Conservation (phyloP, 1,139 yeast species). For the Pichia sp. region DNA sequence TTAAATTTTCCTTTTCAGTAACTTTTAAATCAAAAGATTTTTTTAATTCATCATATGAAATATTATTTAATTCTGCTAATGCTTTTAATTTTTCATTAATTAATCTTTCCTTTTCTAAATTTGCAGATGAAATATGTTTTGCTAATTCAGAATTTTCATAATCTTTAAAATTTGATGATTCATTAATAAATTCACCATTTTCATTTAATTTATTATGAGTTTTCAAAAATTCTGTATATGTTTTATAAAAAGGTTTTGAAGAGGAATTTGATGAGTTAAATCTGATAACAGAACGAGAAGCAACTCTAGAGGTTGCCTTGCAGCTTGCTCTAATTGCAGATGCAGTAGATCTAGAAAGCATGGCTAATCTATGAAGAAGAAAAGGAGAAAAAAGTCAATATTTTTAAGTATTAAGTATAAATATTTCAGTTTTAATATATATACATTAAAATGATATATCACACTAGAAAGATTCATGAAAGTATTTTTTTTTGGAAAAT, state of each 20-base stretch:
- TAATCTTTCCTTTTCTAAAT: constrained; percentile 19
- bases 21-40: constrained; percentile 21
- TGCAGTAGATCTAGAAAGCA: constrained; percentile 14
- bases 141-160: constrained; percentile 21
- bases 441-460: too few species aligned
- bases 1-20: constrained; percentile 5
- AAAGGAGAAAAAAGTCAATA: too few species aligned
- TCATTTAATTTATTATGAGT: constrained; percentile 44
- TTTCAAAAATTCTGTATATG: constrained; percentile 48
- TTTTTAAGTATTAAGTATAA: too few species aligned
- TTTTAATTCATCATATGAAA: constrained; percentile 20
- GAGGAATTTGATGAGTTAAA: constrained; percentile 7
- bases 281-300: neutral
- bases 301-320: constrained; percentile 1
- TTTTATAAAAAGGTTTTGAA: constrained; percentile 12
- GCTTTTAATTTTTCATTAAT: constrained; percentile 23
- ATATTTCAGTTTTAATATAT: too few species aligned
- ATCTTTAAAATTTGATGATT: constrained; percentile 18
- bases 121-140: constrained; percentile 16
- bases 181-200: constrained; percentile 32
- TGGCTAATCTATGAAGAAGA: neutral
- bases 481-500: too few species aligned
- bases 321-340: constrained; percentile 2
- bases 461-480: too few species aligned
- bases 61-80: constrained; percentile 19